A percentile compares a stretch with the other conserved stretches of the same genome.
phyloP scores from a whole-genome alignment of 169 alveolate species.

The Cryptosporidium canis region DNA sequence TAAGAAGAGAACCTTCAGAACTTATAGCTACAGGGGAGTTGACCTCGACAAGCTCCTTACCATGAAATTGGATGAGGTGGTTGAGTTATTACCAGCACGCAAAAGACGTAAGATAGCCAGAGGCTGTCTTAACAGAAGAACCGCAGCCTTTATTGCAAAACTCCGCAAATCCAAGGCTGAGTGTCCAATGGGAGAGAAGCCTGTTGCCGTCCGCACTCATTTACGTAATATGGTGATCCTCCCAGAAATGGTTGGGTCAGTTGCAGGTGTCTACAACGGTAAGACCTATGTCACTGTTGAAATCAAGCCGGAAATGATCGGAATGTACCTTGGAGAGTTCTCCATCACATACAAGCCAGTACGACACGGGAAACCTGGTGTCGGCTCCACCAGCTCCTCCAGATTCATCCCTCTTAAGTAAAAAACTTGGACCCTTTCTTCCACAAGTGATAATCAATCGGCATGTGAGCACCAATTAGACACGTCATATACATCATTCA shows the following conservation, averaged over 20 bases:
- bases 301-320: conserved; percentile 99
- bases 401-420: conserved; percentile 93
- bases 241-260: conserved; percentile 98
- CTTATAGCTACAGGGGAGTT: conserved; percentile 96
- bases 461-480: no score
- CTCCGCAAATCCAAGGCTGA: conserved; percentile 92
- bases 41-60: conserved; percentile 94
- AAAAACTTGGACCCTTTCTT: conserved; percentile 1
- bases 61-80: conserved; percentile 90
- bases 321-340: conserved; percentile 98
- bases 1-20: conserved; percentile 96
- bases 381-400: conserved; percentile 96
- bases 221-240: conserved; percentile 92
- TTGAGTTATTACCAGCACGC: conserved; percentile 93
- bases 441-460: neutral
- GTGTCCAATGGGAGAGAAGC: conserved; percentile 93
- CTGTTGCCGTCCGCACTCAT: conserved; percentile 95
- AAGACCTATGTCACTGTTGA: conserved; percentile 96
- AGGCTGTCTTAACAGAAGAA: conserved; percentile 85
- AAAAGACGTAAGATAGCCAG: conserved; percentile 95
- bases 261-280: conserved; percentile 98
- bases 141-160: conserved; percentile 93
- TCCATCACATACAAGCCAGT: conserved; percentile 98
- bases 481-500: no score
- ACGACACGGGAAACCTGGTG: conserved; percentile 98